Evolutionary conservation across 495 filamentous ascomycete genomes (phyloP).

Genomic region (Neurospora sp.): DNA sequence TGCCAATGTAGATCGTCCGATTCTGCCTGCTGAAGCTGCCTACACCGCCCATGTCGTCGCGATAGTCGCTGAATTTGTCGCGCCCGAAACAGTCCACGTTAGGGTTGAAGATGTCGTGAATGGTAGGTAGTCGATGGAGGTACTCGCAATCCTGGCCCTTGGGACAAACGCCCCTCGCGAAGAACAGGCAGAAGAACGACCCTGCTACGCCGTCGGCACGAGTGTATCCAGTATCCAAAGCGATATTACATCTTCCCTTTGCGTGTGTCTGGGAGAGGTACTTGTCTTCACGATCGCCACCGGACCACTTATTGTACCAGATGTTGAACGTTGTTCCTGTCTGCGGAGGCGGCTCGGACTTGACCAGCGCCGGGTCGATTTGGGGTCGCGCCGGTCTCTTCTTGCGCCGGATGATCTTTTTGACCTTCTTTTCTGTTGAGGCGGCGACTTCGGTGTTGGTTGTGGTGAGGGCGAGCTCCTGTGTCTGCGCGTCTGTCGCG

Average conservation of each 20-base stretch:
- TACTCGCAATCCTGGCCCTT: conserved; percentile 90
- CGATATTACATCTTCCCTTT: conserved; percentile 68
- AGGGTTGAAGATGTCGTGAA: conserved; percentile 76
- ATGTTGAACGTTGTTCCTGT: conserved; percentile 85
- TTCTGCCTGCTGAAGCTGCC: conserved; percentile 87
- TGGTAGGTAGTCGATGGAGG: conserved; percentile 72
- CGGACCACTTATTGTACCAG: conserved; percentile 83
- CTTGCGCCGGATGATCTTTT: conserved; percentile 56
- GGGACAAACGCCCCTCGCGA: conserved; percentile 63
- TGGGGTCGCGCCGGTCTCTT: conserved; percentile 61
- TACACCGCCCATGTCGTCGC: conserved; percentile 94
- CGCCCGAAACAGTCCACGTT: conserved; percentile 92
- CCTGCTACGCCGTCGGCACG: conserved; percentile 65
- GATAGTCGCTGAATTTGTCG: conserved; percentile 77
- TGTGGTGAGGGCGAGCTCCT: conserved; percentile 24
- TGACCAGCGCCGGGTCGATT: conserved; percentile 72
- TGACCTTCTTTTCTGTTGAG: conserved; percentile 43
- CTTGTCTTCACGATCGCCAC: conserved; percentile 87
- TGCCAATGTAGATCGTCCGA: conserved; percentile 81
- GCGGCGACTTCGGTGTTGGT: conserved; percentile 36
- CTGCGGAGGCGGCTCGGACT: conserved; percentile 70
- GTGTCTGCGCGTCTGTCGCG: conserved; percentile 2
- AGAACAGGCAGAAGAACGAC: conserved; percentile 87
- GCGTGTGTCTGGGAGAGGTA: conserved; percentile 66
- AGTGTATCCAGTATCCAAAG: conserved; percentile 77